Base-by-base conservation (phyloP, 768 basidiomycete species). In the Leccinum longicurvipes region DNA sequence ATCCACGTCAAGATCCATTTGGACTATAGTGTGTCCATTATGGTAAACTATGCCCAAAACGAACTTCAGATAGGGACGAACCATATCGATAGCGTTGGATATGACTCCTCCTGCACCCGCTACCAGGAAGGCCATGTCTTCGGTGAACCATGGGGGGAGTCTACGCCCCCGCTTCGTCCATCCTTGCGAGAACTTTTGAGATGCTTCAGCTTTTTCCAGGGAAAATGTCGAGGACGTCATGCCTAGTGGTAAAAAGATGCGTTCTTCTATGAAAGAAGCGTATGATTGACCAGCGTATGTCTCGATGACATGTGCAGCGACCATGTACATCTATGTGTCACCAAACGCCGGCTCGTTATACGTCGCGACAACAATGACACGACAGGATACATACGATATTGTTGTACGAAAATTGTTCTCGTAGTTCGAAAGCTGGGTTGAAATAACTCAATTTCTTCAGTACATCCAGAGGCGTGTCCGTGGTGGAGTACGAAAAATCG, bases 91-190 rank as follows among this genome's bases (percentile, higher is more conserved):
- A 0, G 66, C 71, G 21, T 58, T 77, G 28, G 78, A 76, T 25
- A 79, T 76, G n/a, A 80, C 36, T 1, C 77, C 79, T 2, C 75
- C 77, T 1, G 78, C 55, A 6, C 79, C 77, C 3, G 76, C 73
- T 10, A 63, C 56, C 17, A 69, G 27, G 0, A 66, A 60, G 4
- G 53, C 61, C 6, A 24, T 54, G 0, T 69, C 59, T n/a, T n/a
- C n/a, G n/a, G n/a, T n/a, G n/a, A n/a, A n/a, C 57, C 64, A 70
- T 27, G 31, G 2, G 5, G 75, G 74, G 0, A 79, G 63, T n/a
- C 69, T 57, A n/a, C 75, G 59, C 0, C 75, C 73, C 8, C 53
- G 56, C n/a, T 32, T 47, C 2, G 68, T 65, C 74, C 73, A 77
- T 3, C 64, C 63, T 42, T 74, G 73, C 0, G 68, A 71, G 23